These are phyloP conservation scores for Geoglossum glabrum DNA, from an alignment of 495 filamentous ascomycete genomes.

Conservation along the genomic window DNA sequence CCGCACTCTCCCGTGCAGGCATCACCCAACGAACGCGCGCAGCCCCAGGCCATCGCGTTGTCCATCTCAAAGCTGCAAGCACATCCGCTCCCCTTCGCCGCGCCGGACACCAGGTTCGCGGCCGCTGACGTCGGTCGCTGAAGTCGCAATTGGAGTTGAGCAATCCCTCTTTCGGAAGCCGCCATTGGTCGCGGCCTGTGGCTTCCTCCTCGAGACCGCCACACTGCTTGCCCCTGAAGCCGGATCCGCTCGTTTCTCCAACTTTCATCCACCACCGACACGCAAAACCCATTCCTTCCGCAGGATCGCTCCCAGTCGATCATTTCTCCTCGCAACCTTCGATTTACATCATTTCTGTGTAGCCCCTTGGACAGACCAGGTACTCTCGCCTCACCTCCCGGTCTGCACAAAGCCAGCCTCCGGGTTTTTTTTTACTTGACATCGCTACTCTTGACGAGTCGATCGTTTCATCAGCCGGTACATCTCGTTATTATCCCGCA, in stretches of 20 bases:
- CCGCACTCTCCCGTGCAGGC: background rate
- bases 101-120: background rate
- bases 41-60: background rate
- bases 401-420: background rate
- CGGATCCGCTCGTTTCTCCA: background rate
- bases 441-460: background rate
- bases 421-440: background rate
- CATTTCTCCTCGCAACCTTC: background rate
- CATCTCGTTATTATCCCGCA: no score
- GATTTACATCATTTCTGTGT: background rate
- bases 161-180: background rate
- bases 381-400: background rate
- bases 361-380: background rate
- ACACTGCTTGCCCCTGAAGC: background rate
- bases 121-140: background rate
- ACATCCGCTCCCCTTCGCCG: background rate
- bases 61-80: background rate
- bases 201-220: background rate
- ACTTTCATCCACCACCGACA: background rate
- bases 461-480: background rate
- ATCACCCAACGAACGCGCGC: background rate
- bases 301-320: background rate
- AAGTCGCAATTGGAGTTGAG: background rate
- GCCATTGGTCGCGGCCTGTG: background rate
- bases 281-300: background rate